A percentile compares a stretch with the other conserved stretches of the same genome.
Conservation (phyloP, 1,139 yeast species). For the Kodamaea fungicola region DNA sequence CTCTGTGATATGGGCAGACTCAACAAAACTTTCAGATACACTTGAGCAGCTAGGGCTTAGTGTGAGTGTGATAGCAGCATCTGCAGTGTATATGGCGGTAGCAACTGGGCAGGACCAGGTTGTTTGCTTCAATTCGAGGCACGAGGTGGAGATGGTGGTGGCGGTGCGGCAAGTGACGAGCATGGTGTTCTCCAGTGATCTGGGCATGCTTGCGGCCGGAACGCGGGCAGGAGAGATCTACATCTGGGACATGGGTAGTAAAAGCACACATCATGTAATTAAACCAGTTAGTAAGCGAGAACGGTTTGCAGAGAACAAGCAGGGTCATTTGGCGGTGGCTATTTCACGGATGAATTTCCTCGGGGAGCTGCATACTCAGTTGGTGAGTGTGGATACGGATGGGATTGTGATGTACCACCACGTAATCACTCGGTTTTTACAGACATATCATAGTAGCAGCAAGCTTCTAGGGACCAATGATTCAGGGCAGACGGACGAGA, state of each 20-base stretch:
- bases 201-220: constrained; percentile 38
- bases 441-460: constrained; percentile 46
- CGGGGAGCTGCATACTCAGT: constrained; percentile 53
- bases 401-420: constrained; percentile 63
- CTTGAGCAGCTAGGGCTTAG: constrained; percentile 39
- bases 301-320: constrained; percentile 25
- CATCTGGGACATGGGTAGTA: constrained; percentile 3
- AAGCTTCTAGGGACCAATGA: constrained; percentile 53
- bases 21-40: constrained; percentile 18
- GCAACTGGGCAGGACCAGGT: constrained; percentile 54
- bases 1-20: constrained; percentile 25
- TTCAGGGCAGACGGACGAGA: constrained; percentile 16
- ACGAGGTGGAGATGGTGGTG: constrained; percentile 42
- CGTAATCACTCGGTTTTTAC: constrained; percentile 53
- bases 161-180: constrained; percentile 39
- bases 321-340: constrained; percentile 52
- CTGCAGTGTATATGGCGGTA: constrained; percentile 49
- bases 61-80: constrained; percentile 45
- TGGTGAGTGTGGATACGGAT: constrained; percentile 56
- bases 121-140: constrained; percentile 63
- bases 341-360: constrained; percentile 52
- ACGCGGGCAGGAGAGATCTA: constrained; percentile 19
- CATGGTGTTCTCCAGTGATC: constrained; percentile 5
- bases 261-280: constrained; percentile 17
- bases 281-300: constrained; percentile 27